Evolutionary conservation across 1,139 yeast genomes (phyloP).

Genomic region (Meyerozyma carpophila): DNA sequence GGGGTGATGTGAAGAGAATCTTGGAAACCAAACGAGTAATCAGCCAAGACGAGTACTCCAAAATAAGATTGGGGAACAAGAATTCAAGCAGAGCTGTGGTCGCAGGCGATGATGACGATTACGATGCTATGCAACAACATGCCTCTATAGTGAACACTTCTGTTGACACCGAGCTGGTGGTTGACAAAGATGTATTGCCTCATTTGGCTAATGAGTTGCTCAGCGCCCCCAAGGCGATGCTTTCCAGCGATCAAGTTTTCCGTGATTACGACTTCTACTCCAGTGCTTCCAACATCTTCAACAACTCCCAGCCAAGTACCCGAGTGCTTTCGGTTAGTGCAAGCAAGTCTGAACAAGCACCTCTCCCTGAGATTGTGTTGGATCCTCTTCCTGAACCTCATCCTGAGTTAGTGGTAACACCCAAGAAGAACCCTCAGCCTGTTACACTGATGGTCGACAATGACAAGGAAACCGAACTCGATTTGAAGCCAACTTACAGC

Average conservation of each 20-base stretch:
- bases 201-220: slow-evolving; percentile 32
- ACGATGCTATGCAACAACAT: slow-evolving; percentile 31
- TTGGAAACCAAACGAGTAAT: slow-evolving; percentile 35
- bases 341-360: slow-evolving; percentile 7
- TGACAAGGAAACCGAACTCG: neutral
- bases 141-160: slow-evolving; percentile 39
- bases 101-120: slow-evolving; percentile 20
- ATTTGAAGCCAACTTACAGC: neutral
- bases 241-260: slow-evolving; percentile 33
- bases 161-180: slow-evolving; percentile 17
- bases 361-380: slow-evolving; percentile 2
- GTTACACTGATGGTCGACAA: neutral
- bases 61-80: slow-evolving; percentile 28
- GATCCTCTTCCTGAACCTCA: slow-evolving; percentile 32
- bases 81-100: slow-evolving; percentile 27
- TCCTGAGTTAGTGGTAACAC: slow-evolving; percentile 25
- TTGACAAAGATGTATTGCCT: slow-evolving; percentile 15
- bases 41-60: slow-evolving; percentile 39
- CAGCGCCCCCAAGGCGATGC: slow-evolving; percentile 29
- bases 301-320: slow-evolving; percentile 9
- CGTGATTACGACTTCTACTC: slow-evolving; percentile 23
- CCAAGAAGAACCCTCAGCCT: slow-evolving; percentile 7
- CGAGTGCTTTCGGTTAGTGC: slow-evolving; percentile 13
- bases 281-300: slow-evolving; percentile 5
- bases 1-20: slow-evolving; percentile 40